Conservation (phyloP, 2,329 filamentous ascomycete species). For the Aspergillus aculeatinus region DNA sequence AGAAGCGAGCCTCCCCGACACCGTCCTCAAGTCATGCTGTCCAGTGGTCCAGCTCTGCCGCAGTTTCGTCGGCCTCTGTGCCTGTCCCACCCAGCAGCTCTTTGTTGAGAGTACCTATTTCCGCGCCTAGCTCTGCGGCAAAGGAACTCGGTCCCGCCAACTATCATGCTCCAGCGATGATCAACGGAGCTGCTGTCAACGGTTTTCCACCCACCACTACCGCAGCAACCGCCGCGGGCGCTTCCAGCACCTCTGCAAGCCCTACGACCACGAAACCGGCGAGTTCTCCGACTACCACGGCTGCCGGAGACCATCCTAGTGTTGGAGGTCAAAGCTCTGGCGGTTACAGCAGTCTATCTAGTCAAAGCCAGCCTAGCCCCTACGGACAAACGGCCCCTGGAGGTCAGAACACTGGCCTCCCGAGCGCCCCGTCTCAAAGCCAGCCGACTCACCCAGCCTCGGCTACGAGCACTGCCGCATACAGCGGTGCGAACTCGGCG, state of each 20-base stretch:
- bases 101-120: neutral
- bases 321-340: neutral
- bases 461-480: no score
- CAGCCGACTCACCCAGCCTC: no score
- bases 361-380: neutral
- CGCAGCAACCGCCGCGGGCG: neutral
- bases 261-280: neutral
- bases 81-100: neutral
- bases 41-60: neutral
- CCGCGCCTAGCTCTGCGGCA: neutral
- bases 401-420: neutral
- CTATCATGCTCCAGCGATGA: neutral
- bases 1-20: neutral
- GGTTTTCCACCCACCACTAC: neutral
- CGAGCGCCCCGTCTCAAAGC: neutral
- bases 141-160: neutral
- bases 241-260: neutral
- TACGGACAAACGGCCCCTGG: neutral
- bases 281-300: neutral
- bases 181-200: neutral
- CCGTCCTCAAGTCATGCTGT: neutral
- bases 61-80: neutral
- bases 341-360: neutral
- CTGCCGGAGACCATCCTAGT: neutral
- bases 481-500: no score